Base-by-base conservation (phyloP, 2,329 filamentous ascomycete species). In the Aspergillus spinulosporus region DNA sequence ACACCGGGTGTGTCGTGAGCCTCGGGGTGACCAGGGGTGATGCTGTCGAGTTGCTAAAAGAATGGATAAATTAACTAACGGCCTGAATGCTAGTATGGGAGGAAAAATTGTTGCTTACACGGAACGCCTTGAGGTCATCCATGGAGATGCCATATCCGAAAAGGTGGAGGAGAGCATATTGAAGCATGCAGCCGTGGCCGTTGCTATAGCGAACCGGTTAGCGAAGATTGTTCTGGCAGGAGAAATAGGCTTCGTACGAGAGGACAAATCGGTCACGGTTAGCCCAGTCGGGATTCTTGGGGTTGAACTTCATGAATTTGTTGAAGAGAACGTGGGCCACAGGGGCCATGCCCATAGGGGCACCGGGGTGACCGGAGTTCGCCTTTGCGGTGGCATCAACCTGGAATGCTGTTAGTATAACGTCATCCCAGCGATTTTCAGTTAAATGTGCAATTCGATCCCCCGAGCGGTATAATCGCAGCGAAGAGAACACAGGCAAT, bases 241-340 rank as follows among this genome's bases (percentile, higher is more conserved):
- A 34, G 28, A 43, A 1, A 21, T 11, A 14, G n/a, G 26, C 21
- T 11, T 43, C 92, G 85, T 85, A 97, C 92, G 94, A 99, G 76
- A 99, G 92, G 62, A 99, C 92, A 74, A 99, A 99, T 77, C 94
- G 89, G 80, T 99, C 94, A 73, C 94, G 88, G 86, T 97, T 97
- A 70, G 94, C 72, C 92, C 92, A 99, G 65, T 91, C 84, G 69
- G 94, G 90, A 86, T 96, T 97, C 88, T 97, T 95, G 71, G 94
- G 94, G 88, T 97, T 99, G 86, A 97, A 99, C 77, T 81, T 95
- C 91, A 99, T 91, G 84, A 97, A 95, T 79, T 94, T 95, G 86
- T 96, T 96, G 83, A 90, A 99, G 64, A 99, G 86, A 72, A 97
- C 91, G 84, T 97, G 94, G 77, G 94, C 88, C 72, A 92, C 87